Base-by-base conservation (phyloP, 768 basidiomycete species). In the Podaxis pistillaris region DNA sequence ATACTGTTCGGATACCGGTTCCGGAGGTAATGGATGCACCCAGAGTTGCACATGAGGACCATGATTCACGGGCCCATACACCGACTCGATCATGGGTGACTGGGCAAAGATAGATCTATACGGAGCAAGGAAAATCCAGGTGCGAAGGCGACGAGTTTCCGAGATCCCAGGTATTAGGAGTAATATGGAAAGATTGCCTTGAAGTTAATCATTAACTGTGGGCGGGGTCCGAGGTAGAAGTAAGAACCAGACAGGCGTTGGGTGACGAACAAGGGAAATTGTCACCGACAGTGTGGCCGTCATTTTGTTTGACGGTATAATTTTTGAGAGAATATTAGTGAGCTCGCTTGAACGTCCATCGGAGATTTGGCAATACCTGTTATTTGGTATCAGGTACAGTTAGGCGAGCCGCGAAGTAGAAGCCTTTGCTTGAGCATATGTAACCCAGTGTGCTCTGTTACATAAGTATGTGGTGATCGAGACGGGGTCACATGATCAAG, bases 401-500 rank as follows among this genome's bases (percentile, higher is more conserved):
- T 33, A 33, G 8, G 30, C 8, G 30, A 33, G 30, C 8, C 30
- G 30, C 30, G 1, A 33, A 33, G 30, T 9, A 33, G 8, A 9
- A 33, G 9, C 30, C 1, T 33, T 33, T 33, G 30, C 30, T 33
- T 33, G 30, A 33, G 30, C 30, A 33, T 33, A 33, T 33, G 30
- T 33, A 33, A 33, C 30, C 9, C 30, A 33, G 30, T 33, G 30
- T 33, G 30, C 30, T 33, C 30, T 9, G 30, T 33, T 9, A 41
- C 13, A 9, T 49, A 49, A 12, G 41, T 1, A 5, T 3, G 33
- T 5, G 24, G 44, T 37, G 59, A 53, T 26, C 17, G 44, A 36
- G 44, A 44, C 56, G 37, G 33, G 56, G 56, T 65, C 71, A 72
- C 67, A 60, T 70, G 71, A 65, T 41, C 13, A 56, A 12, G 61